A percentile compares a stretch with the other conserved stretches of the same genome.
These are phyloP conservation scores for Astrocystis sublimbata DNA, from an alignment of 495 filamentous ascomycete species.

Conservation along the genomic window DNA sequence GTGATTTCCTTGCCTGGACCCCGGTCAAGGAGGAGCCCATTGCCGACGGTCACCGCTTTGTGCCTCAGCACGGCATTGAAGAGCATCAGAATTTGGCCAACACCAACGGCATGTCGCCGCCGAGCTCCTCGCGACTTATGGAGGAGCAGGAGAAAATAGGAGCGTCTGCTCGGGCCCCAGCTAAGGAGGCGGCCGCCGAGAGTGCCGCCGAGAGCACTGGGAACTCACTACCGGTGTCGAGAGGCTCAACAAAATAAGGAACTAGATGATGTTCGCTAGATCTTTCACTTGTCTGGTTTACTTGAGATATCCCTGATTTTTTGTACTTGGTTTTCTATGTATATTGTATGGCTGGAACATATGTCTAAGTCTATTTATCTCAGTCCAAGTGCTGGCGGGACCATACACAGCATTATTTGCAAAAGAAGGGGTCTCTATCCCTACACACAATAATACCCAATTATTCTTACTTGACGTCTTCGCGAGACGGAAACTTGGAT, in stretches of 20 bases:
- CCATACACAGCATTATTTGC: neutral
- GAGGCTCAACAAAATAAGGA: neutral
- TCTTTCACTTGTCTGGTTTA: neutral
- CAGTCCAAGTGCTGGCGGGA: neutral
- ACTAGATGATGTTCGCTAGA: neutral
- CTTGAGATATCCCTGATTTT: slow-evolving; percentile 5
- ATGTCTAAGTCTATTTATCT: neutral
- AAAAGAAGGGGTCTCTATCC: neutral
- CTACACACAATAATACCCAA: slow-evolving; percentile 1
- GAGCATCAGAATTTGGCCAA: slow-evolving; percentile 70
- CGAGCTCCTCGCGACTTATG: slow-evolving; percentile 11
- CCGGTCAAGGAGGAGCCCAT: slow-evolving; percentile 74
- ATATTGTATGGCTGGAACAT: neutral
- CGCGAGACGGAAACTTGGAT: too few species aligned
- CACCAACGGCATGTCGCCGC: slow-evolving; percentile 25
- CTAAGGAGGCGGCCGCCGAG: slow-evolving; percentile 23
- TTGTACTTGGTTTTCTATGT: slow-evolving; percentile 2
- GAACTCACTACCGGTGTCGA: slow-evolving; percentile 5
- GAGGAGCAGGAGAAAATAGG: slow-evolving; percentile 29
- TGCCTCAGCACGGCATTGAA: slow-evolving; percentile 78
- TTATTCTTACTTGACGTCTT: neutral
- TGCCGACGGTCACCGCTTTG: slow-evolving; percentile 63
- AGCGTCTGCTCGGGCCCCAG: slow-evolving; percentile 25
- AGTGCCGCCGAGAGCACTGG: neutral
- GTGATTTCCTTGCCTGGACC: slow-evolving; percentile 97